These are phyloP conservation scores for Ilyonectria mors-panacis DNA, from an alignment of 2,329 filamentous ascomycete species.

Conservation along the genomic window DNA sequence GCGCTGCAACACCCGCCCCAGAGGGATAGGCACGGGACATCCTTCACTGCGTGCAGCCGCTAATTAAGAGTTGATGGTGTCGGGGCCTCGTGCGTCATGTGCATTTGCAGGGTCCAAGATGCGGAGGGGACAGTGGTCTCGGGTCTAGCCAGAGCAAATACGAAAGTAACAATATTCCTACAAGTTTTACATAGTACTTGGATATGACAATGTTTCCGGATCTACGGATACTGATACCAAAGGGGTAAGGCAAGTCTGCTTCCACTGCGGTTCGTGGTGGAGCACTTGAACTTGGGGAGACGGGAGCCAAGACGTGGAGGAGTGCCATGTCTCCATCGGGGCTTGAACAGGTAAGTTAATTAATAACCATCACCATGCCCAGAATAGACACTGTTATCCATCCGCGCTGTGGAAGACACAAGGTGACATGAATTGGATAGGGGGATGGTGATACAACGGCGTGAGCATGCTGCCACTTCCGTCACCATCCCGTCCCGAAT, in stretches of 20 bases:
- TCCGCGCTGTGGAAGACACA: background rate
- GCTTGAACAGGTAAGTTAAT: background rate
- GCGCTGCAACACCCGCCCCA: background rate
- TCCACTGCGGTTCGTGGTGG: no score
- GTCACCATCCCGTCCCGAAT: background rate
- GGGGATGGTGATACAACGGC: background rate
- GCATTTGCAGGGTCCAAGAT: no score
- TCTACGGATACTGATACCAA: background rate
- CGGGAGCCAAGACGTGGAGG: background rate
- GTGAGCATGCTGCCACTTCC: conserved; percentile 2
- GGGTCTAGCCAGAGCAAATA: no score
- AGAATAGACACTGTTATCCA: background rate
- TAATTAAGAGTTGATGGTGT: background rate
- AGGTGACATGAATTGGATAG: background rate
- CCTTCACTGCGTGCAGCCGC: conserved; percentile 1
- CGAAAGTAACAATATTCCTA: no score
- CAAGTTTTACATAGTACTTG: no score
- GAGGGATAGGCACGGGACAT: background rate
- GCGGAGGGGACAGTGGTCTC: no score
- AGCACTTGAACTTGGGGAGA: no score
- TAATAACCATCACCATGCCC: background rate
- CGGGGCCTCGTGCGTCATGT: background rate
- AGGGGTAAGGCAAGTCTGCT: background rate
- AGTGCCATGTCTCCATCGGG: background rate
- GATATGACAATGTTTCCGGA: background rate